Evolutionary conservation across 164 flowering plant genomes (phyloP), one percentile per base, ranked within the genome.

Genomic region (Vitis rotundifolia): DNA sequence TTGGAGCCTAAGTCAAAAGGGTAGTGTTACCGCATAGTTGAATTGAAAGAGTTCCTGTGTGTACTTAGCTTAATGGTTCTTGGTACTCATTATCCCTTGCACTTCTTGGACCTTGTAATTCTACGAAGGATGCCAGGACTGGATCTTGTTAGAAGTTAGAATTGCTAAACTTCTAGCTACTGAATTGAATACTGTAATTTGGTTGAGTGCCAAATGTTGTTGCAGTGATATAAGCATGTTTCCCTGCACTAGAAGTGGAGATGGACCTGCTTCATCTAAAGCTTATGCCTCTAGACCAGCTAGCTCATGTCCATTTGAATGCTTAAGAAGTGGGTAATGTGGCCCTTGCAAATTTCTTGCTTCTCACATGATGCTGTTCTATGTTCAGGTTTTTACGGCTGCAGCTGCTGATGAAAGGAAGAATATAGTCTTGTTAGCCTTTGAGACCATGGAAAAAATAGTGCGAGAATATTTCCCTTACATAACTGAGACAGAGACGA

Each of bases 371-470:
- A 5, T 73, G 53, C n/a, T 66, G 12, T 8, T 70, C 53, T 72
- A 57, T 67, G 75, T 60, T 67, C 86, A 96, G 99, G 90, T 92
- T 74, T 96, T 96, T 72, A 96, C 97, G 9, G 79, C 86, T 80
- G 98, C 99, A 75, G 99, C 98, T 10, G 93, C 95, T 76, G 99
- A 93, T 86, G 98, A 91, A 71, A 84, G 97, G 76, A 96, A 96
- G 83, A 91, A 88, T 75, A 83, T 96, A 52, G 97, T 93, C 58
- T 71, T 91, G 78, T 79, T 93, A 88, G 98, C 98, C 55, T 96
- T 96, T 81, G 92, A 92, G 82, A 92, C 97, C 44, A 92, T 96
- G 88, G 99, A 96, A 78, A 96, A 93, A 80, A 96, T 96, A 49
- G 98, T 96, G 55, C 88, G 98, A 49, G 98, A 96, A 77, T 93